These are phyloP conservation scores for Podaxis sp. DNA, from an alignment of 768 basidiomycete species.

Conservation along the genomic window DNA sequence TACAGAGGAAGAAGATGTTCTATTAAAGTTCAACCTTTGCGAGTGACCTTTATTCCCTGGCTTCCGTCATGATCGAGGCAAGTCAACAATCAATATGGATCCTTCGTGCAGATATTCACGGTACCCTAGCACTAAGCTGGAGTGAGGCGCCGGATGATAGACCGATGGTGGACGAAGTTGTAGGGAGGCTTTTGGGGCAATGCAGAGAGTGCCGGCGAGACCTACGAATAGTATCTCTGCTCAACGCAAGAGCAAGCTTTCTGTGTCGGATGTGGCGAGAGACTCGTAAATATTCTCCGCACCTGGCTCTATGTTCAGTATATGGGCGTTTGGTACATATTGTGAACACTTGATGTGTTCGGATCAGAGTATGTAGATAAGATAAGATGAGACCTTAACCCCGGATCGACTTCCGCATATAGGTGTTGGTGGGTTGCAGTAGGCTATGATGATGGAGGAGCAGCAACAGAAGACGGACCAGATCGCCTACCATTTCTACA, in stretches of 20 bases:
- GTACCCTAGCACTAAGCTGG: constrained; percentile 14
- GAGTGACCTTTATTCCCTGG: constrained; percentile 17
- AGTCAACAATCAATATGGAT: too few relatives aligned
- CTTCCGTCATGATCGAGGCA: constrained; percentile 1
- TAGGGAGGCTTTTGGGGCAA: background rate
- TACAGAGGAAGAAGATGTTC: too few relatives aligned
- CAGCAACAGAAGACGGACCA: constrained; percentile 66
- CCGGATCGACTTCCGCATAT: background rate
- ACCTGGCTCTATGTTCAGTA: background rate
- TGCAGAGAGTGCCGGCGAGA: too few relatives aligned
- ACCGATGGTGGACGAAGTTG: background rate
- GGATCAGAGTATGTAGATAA: background rate
- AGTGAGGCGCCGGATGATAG: background rate
- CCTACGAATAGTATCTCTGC: background rate
- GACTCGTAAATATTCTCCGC: background rate
- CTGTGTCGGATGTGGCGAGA: background rate
- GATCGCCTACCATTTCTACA: constrained; percentile 80
- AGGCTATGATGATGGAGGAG: constrained; percentile 10
- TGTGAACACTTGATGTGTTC: too few relatives aligned
- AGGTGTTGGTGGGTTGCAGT: background rate
- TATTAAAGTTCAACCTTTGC: background rate
- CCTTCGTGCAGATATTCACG: constrained; percentile 14
- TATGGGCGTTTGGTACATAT: too few relatives aligned
- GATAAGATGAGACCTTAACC: constrained; percentile 5
- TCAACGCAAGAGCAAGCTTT: background rate